Conservation (phyloP, 2,329 filamentous ascomycete species). For the Chalara sp. region DNA sequence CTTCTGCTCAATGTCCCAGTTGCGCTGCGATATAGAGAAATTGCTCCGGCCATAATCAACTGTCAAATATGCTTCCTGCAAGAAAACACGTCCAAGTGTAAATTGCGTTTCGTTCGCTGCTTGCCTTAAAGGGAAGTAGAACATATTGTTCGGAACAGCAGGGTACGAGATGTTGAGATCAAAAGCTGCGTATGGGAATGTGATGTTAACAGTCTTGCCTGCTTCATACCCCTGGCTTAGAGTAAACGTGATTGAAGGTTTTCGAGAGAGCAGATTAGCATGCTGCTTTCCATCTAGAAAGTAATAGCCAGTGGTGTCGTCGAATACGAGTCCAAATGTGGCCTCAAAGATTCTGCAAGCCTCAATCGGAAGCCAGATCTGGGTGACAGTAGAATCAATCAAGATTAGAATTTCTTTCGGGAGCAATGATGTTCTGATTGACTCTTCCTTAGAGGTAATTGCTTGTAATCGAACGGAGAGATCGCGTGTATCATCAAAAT, state of each 20-base stretch:
- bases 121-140: slow-evolving; percentile 30
- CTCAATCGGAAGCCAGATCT: slow-evolving; percentile 52
- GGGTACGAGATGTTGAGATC: slow-evolving; percentile 24
- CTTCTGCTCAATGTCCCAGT: neutral
- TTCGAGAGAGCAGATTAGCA: slow-evolving; percentile 34
- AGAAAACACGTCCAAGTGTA: slow-evolving; percentile 27
- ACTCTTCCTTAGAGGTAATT: slow-evolving; percentile 35
- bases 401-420: slow-evolving; percentile 18
- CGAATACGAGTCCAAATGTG: slow-evolving; percentile 58
- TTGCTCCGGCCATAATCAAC: slow-evolving; percentile 27
- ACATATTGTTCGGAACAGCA: slow-evolving; percentile 38
- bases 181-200: slow-evolving; percentile 27
- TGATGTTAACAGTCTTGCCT: slow-evolving; percentile 37
- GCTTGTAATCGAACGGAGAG: slow-evolving; percentile 49
- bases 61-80: slow-evolving; percentile 30
- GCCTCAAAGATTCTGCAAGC: slow-evolving; percentile 60
- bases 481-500: slow-evolving; percentile 51
- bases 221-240: slow-evolving; percentile 38
- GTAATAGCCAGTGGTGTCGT: slow-evolving; percentile 53
- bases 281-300: slow-evolving; percentile 49
- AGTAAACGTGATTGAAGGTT: slow-evolving; percentile 48
- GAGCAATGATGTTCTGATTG: slow-evolving; percentile 47
- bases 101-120: slow-evolving; percentile 24
- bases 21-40: slow-evolving; percentile 14
- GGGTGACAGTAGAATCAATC: slow-evolving; percentile 59